phyloP scores from a whole-genome alignment of 2,329 filamentous ascomycete genomes.

The Incumbomyces delicatus region DNA sequence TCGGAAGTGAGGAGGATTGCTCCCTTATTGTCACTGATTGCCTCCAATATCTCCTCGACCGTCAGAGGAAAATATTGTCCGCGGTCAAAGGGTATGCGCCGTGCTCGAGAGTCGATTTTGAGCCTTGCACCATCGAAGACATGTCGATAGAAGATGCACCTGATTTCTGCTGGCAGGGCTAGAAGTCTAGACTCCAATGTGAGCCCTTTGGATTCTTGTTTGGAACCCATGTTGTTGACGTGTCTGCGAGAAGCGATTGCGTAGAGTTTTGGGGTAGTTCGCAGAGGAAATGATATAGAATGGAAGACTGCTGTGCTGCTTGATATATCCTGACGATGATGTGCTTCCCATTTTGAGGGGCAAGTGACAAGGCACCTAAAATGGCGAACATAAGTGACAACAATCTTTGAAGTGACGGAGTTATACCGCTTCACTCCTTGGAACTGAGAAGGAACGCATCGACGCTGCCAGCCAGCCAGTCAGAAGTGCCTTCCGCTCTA shows the following conservation, averaged over 20 bases:
- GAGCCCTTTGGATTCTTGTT: not conserved
- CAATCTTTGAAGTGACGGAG: too few relatives aligned
- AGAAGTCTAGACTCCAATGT: not conserved
- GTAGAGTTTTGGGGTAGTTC: not conserved
- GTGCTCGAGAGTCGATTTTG: not conserved
- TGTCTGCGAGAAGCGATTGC: not conserved
- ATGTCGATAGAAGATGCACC: not conserved
- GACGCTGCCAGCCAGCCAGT: too few relatives aligned
- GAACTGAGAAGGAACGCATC: too few relatives aligned
- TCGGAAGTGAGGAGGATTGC: conserved; percentile 3
- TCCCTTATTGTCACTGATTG: not conserved
- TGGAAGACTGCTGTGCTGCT: too few relatives aligned
- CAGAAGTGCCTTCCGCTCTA: too few relatives aligned
- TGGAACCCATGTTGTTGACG: not conserved
- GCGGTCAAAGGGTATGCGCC: not conserved
- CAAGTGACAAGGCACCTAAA: too few relatives aligned
- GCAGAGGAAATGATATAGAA: too few relatives aligned
- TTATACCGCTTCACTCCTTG: too few relatives aligned
- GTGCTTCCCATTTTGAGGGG: too few relatives aligned
- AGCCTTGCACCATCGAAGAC: conserved; percentile 2
- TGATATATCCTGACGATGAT: too few relatives aligned
- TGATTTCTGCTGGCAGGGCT: conserved; percentile 4
- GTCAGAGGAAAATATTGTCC: not conserved
- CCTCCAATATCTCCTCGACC: conserved; percentile 1
- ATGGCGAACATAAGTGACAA: too few relatives aligned